Evolutionary conservation across 2,329 filamentous ascomycete genomes (phyloP).

Genomic region (Akanthomyces uredinophilus): DNA sequence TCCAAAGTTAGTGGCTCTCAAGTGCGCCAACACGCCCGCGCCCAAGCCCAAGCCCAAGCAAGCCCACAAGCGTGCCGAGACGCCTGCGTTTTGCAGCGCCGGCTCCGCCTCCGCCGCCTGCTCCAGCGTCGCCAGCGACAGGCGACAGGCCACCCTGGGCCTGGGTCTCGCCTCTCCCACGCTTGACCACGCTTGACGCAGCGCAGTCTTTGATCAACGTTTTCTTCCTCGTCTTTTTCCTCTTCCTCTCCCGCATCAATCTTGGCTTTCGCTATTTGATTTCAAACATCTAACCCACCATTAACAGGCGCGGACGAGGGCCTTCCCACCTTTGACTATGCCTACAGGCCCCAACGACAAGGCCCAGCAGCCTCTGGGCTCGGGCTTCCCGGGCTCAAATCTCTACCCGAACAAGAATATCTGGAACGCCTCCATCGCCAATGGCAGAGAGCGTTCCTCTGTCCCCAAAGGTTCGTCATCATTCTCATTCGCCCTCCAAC

Average conservation of each 20-base stretch:
- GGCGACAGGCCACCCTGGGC: neutral
- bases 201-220: slow-evolving; percentile 15
- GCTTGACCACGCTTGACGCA: slow-evolving; percentile 14
- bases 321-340: slow-evolving; percentile 36
- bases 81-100: slow-evolving; percentile 16
- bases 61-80: slow-evolving; percentile 11
- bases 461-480: slow-evolving; percentile 43
- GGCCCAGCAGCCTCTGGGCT: slow-evolving; percentile 36
- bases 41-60: neutral
- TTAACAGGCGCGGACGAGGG: slow-evolving; percentile 32
- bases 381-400: slow-evolving; percentile 30
- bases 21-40: neutral
- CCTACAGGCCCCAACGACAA: slow-evolving; percentile 28
- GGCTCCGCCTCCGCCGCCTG: neutral
- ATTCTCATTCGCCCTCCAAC: neutral
- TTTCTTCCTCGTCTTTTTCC: neutral
- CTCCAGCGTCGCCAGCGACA: neutral
- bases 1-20: slow-evolving; percentile 3
- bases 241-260: neutral
- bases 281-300: neutral
- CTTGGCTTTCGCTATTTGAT: slow-evolving; percentile 3
- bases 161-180: neutral
- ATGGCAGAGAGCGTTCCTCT: slow-evolving; percentile 37
- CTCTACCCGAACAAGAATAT: slow-evolving; percentile 33
- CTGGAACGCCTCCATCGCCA: slow-evolving; percentile 36